These are phyloP conservation scores for Schizopora paradoxa DNA, from an alignment of 1,284 basidiomycete species.

Conservation along the genomic window DNA sequence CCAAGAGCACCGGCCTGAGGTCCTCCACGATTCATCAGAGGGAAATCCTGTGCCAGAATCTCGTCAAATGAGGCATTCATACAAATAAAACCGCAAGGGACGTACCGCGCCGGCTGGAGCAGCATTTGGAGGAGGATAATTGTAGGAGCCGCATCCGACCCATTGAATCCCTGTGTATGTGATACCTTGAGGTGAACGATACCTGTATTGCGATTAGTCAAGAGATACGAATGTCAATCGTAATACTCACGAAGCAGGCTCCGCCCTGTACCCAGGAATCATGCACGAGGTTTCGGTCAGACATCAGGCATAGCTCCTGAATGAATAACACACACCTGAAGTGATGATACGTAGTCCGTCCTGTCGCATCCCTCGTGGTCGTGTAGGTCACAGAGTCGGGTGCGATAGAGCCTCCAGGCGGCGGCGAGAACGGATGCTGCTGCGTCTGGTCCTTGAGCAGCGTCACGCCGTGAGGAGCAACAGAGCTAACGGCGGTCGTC, in stretches of 20 bases:
- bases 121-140: slow-evolving; percentile 10
- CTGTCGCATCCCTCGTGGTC: slow-evolving; percentile 14
- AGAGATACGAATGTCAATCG: not conserved
- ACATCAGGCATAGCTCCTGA: not conserved
- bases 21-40: too few relatives aligned
- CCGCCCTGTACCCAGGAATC: slow-evolving; percentile 8
- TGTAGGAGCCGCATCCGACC: slow-evolving; percentile 57
- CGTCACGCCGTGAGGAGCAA: slow-evolving; percentile 4
- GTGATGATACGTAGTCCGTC: slow-evolving; percentile 17
- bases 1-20: not conserved
- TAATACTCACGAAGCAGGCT: slow-evolving; percentile 10
- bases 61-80: too few relatives aligned
- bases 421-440: not conserved
- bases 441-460: slow-evolving; percentile 6
- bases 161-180: slow-evolving; percentile 65
- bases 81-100: slow-evolving; percentile 1
- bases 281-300: not conserved
- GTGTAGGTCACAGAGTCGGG: slow-evolving; percentile 17
- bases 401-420: slow-evolving; percentile 6
- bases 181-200: slow-evolving; percentile 61
- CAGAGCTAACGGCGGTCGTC: too few relatives aligned
- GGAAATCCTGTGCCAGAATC: too few relatives aligned
- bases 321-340: slow-evolving; percentile 11
- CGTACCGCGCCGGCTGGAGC: slow-evolving; percentile 15
- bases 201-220: slow-evolving; percentile 38